Evolutionary conservation across 75 land plant genomes (phyloP).

Genomic region (Chamaecyparis obtusa): DNA sequence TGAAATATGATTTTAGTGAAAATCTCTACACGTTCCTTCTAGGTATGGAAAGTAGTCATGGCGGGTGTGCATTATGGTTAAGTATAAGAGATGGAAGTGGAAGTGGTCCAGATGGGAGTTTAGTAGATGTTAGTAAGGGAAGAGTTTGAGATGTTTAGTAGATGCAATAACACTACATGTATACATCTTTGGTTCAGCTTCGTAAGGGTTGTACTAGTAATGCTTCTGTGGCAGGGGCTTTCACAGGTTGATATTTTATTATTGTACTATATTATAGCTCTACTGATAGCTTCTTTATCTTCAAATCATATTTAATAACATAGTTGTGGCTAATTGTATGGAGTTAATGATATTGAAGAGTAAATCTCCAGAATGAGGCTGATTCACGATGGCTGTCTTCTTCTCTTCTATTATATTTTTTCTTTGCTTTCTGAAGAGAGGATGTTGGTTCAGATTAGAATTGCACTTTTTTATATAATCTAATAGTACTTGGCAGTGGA

Average conservation of each 20-base stretch:
- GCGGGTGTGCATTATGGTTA: slow-evolving; percentile 91
- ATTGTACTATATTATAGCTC: not conserved
- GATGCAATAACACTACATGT: slow-evolving; percentile 65
- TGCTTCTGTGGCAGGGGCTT: slow-evolving; percentile 4
- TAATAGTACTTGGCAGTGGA: not conserved
- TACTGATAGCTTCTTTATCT: not conserved
- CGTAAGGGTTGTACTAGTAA: slow-evolving; percentile 35
- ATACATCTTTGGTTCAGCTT: slow-evolving; percentile 53
- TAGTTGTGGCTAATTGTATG: not conserved
- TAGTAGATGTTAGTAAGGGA: slow-evolving; percentile 53
- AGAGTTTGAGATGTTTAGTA: slow-evolving; percentile 70
- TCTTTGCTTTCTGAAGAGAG: not conserved
- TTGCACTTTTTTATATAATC: not conserved
- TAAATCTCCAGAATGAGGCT: not conserved
- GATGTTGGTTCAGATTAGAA: not conserved
- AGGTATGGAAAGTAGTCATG: slow-evolving; percentile 95
- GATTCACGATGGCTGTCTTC: not conserved
- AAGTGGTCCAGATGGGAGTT: slow-evolving; percentile 10
- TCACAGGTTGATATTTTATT: not conserved
- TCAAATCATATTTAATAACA: not conserved
- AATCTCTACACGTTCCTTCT: slow-evolving; percentile 53
- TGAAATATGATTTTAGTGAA: slow-evolving; percentile 83
- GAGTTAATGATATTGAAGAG: not conserved
- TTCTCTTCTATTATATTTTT: not conserved
- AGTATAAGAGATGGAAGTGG: slow-evolving; percentile 46